A percentile compares a stretch with the other conserved stretches of the same genome.
These are phyloP conservation scores for Catenaria anguillulae DNA, from an alignment of 371 early-diverging fungal species.

Conservation along the genomic window DNA sequence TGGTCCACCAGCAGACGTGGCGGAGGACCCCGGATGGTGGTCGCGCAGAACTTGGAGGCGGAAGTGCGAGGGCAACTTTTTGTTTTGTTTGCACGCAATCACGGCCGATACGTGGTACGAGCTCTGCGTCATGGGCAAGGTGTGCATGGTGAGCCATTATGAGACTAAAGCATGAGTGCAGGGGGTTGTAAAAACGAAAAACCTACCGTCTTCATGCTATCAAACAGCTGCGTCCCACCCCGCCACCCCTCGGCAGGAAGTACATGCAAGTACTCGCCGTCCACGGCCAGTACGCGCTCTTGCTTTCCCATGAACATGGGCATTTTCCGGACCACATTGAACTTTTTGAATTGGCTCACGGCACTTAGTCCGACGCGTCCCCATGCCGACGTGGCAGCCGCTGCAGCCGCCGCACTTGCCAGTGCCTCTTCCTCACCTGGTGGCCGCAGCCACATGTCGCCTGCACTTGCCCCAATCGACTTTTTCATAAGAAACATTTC, in stretches of 20 bases:
- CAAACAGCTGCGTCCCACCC: constrained; percentile 53
- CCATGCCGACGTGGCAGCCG: background rate
- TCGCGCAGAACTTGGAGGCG: constrained; percentile 51
- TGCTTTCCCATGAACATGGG: constrained; percentile 61
- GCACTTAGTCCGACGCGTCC: background rate
- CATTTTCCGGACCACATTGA: background rate
- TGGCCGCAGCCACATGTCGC: constrained; percentile 35
- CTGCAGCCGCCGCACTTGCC: background rate
- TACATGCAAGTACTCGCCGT: constrained; percentile 82
- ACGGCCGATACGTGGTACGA: constrained; percentile 67
- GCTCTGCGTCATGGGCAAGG: constrained; percentile 30
- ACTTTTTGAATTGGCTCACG: background rate
- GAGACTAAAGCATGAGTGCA: background rate
- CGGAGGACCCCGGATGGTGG: no score
- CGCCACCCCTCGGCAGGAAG: constrained; percentile 77
- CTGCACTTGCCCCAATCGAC: constrained; percentile 35
- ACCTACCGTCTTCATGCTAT: constrained; percentile 60
- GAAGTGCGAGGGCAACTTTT: constrained; percentile 55
- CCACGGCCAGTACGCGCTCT: constrained; percentile 76
- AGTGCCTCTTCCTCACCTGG: constrained; percentile 19
- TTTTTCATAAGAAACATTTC: constrained; percentile 64
- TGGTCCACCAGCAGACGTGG: no score
- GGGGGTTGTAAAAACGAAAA: constrained; percentile 6
- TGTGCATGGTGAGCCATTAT: background rate
- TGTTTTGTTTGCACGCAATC: constrained; percentile 57